These are phyloP conservation scores for Salicornia ramosissima DNA, from an alignment of 148 eudicot species.

Conservation along the genomic window DNA sequence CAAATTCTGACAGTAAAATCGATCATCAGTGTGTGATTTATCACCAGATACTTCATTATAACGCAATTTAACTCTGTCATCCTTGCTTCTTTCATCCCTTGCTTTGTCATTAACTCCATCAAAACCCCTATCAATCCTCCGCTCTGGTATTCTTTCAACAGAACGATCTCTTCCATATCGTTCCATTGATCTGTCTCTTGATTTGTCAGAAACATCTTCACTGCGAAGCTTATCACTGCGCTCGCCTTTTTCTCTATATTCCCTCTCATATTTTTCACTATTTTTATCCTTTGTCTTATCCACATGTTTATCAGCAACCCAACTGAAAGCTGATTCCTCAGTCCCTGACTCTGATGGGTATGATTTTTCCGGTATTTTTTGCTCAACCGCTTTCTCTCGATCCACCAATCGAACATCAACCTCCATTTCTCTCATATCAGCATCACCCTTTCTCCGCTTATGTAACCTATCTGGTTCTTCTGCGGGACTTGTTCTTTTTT, in stretches of 20 bases:
- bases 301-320: constrained; percentile 45
- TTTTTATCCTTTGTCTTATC: constrained; percentile 71
- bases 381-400: constrained; percentile 50
- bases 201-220: constrained; percentile 62
- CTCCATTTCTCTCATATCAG: constrained; percentile 58
- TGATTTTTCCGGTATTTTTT: constrained; percentile 41
- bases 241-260: constrained; percentile 63
- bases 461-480: constrained; percentile 71
- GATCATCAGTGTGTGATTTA: constrained; percentile 65
- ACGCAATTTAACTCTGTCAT: constrained; percentile 69
- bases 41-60: constrained; percentile 55
- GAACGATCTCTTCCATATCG: constrained; percentile 85
- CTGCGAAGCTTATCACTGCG: constrained; percentile 62
- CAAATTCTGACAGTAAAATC: constrained; percentile 74
- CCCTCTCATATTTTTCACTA: constrained; percentile 75
- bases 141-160: constrained; percentile 60
- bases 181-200: constrained; percentile 80
- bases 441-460: constrained; percentile 78
- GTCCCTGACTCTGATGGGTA: constrained; percentile 38
- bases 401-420: constrained; percentile 55
- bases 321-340: constrained; percentile 46
- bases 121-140: constrained; percentile 56
- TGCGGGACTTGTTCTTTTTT: constrained; percentile 77
- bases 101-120: constrained; percentile 55
- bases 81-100: constrained; percentile 80